Percentiles rank a stretch among this genome's conserved stretches.
Conservation (phyloP, 768 basidiomycete species). For the Mycena galericulata region DNA sequence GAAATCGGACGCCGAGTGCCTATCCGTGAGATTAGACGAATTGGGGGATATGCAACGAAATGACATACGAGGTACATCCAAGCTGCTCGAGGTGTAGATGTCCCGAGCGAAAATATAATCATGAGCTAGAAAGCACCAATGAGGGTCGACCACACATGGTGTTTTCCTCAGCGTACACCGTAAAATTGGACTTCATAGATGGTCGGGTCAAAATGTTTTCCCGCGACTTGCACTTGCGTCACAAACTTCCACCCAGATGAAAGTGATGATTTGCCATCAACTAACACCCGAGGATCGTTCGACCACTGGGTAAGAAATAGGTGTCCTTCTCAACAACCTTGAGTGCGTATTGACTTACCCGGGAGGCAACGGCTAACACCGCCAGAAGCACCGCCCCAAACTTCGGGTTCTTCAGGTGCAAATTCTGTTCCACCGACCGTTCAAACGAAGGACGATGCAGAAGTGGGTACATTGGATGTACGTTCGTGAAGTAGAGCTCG, state of each 20-base stretch:
- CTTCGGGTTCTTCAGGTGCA: conserved; percentile 60
- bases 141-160: too few species aligned
- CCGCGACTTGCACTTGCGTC: conserved; percentile 70
- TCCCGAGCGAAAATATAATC: too few species aligned
- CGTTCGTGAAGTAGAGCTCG: conserved; percentile 66
- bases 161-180: conserved; percentile 53
- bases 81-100: too few species aligned
- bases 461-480: conserved; percentile 67
- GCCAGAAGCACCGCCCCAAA: conserved; percentile 72
- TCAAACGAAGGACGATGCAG: conserved; percentile 79
- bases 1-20: too few species aligned
- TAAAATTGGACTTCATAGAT: conserved; percentile 81
- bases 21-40: too few species aligned
- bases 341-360: conserved; percentile 51
- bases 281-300: conserved; percentile 58
- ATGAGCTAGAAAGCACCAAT: too few species aligned
- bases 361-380: conserved; percentile 71
- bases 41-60: too few species aligned
- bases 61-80: too few species aligned
- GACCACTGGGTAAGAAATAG: conserved; percentile 62
- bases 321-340: conserved; percentile 36
- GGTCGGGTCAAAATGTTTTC: conserved; percentile 66
- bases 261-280: conserved; percentile 50
- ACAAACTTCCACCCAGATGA: conserved; percentile 74
- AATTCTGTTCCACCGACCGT: conserved; percentile 54